Base-by-base conservation (phyloP, 1,139 yeast species). In the Candida mesenterica region DNA sequence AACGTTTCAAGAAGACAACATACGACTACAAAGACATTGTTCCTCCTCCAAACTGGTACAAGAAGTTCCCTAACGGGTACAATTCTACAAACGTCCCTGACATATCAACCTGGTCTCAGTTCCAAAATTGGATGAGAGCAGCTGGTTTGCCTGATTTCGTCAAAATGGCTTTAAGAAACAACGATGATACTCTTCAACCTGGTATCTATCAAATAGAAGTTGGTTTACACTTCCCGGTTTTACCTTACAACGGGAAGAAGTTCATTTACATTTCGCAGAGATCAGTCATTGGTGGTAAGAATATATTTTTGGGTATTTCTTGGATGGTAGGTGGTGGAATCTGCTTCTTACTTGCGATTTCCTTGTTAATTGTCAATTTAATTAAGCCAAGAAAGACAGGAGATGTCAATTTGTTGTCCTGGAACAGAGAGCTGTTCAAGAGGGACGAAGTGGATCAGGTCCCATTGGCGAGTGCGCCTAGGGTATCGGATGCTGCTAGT, bases 101-200 rank as follows among this genome's bases (percentile, higher is more conserved):
- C 56, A 68, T 87, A 31, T 71, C 82, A 14, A 62, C 67, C 7
- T 83, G 94, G 92, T 77, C 72, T 42, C 88, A 87, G 52, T 81
- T 92, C 56, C 97, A 92, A 62, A 92, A 90, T 58, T 92, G 99
- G 99, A 90, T 92, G 97, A 80, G 89, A 52, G 82, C 97, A 2
- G 83, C 97, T 3, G 97, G 92, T 1, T 71, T 94, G 43, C 82
- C 97, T 7, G 79, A 79, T 20, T 92, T 94, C 55, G 79, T 86
- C 52, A 89, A 89, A 60, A 67, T 92, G 55, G 88, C 84, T 3
- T 68, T 80, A 45, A 78, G 96, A 55, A 90, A 90, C 57, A 95
- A 88, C 56, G 58, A 80, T 30, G 77, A 77, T 23, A 57, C 65
- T 3, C 62, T 92, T 50, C 55, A 61, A 5, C 61, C 68, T 4